Evolutionary conservation across 225 moss, liverwort and hornwort species (phyloP).

Genomic region (Polytrichum commune): DNA sequence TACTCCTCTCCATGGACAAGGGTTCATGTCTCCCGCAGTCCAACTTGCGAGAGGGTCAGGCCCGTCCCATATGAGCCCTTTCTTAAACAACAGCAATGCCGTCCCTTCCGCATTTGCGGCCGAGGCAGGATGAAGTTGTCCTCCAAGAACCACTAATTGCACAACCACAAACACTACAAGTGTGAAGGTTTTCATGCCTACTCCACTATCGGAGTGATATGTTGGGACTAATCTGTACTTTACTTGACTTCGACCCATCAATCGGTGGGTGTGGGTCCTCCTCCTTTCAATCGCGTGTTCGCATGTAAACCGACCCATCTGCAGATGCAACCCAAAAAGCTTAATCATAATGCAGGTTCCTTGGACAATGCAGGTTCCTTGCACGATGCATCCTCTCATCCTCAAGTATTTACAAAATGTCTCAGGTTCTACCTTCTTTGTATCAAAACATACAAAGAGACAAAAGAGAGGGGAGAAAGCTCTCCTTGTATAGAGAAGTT

Average conservation of each 20-base stretch:
- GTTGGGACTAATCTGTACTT: background rate
- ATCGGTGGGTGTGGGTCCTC: background rate
- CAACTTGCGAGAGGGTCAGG: slow-evolving; percentile 53
- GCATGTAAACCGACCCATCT: background rate
- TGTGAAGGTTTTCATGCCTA: slow-evolving; percentile 30
- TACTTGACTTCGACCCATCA: background rate
- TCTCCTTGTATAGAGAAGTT: too few relatives aligned
- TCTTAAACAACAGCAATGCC: slow-evolving; percentile 62
- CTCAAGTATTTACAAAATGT: too few relatives aligned
- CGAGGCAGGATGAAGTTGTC: slow-evolving; percentile 15
- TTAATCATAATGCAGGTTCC: background rate
- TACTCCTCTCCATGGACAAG: slow-evolving; percentile 68
- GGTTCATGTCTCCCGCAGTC: slow-evolving; percentile 40
- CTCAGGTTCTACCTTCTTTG: too few relatives aligned
- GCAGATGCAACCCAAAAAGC: background rate
- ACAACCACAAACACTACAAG: slow-evolving; percentile 24
- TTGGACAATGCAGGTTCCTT: too few relatives aligned
- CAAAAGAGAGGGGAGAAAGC: too few relatives aligned
- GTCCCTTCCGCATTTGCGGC: slow-evolving; percentile 41
- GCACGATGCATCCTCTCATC: too few relatives aligned
- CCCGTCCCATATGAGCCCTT: slow-evolving; percentile 32
- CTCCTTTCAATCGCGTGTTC: background rate
- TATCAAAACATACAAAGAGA: too few relatives aligned
- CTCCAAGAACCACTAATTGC: slow-evolving; percentile 21
- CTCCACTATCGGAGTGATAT: background rate